Evolutionary conservation across 1,139 yeast species (phyloP), one percentile per base, ranked within the genome.

Genomic region (Kodamaea ohmeri): DNA sequence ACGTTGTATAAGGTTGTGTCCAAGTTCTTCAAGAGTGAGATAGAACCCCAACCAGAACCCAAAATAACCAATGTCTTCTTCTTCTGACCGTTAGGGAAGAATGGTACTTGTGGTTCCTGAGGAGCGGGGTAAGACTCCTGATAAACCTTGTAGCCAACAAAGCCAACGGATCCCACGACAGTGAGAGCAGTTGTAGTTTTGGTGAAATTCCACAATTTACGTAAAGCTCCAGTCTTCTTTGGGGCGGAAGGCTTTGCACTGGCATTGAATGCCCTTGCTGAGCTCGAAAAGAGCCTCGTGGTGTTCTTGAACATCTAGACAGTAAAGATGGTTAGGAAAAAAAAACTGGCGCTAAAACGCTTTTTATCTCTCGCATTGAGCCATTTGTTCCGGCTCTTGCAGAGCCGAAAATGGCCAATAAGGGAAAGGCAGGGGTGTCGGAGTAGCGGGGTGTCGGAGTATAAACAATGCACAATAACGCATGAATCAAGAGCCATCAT

Each of bases 11-110:
- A 69, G 33, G 90, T 70, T 36, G 96, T 83, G 61, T 90, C 96
- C 61, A 90, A 73, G 59, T 83, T 78, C 68, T 88, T 89, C 63
- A 90, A 73, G 49, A 89, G 67, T 3, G 92, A 78, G 37, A 85
- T 80, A 12, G 95, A 78, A 41, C 95, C 97, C 97, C 97, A 90
- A 41, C 97, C 97, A 32, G 95, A 79, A 43, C 97, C 97, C 52
- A 90, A 75, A 48, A 90, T 80, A 40, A 90, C 95, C 56, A 90
- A 67, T 32, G 90, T 88, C 70, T 90, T 90, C 73, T 86, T 87
- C 59, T 83, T 78, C 43, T 86, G 78, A 27, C 92, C 92, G 51
- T 72, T 74, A 37, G 74, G 71, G 50, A 80, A 78, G 26, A 70
- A 61, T n/a, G 80, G 76, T 8, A 78, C 64, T 37, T 65, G 56